Base-by-base conservation (phyloP, 2,329 filamentous ascomycete species). In the Neofusicoccum laricinum region DNA sequence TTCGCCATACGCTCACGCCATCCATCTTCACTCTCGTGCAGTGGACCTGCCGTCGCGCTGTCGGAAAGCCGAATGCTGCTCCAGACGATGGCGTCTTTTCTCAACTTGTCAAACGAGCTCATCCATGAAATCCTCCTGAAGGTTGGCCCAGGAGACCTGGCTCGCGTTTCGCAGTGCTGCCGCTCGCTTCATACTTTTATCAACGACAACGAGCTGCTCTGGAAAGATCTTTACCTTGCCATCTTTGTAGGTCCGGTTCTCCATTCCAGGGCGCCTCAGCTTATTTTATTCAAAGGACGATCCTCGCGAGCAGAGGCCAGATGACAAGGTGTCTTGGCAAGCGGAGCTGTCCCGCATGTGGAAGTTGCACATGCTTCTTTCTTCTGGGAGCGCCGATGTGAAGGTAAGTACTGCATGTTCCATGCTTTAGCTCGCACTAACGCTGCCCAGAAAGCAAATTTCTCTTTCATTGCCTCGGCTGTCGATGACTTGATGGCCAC, bases 331-430 rank as follows among this genome's bases (percentile, higher is more conserved):
- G 3, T 38, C 49, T 45, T 81, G 79, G 78, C 74, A 78, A 64
- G 65, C 68, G 1, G 68, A 72, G 49, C 61, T 81, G 10, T 74
- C 74, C 45, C 70, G 74, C 11, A 55, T 75, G 2, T 71, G 78
- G 57, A 73, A 71, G 49, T 65, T 79, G 12, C 69, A 80, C 63
- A 83, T 81, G 71, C 76, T 84, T n/a, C 71, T 85, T 1, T 70
- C 75, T 11, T 80, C 78, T 11, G 71, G 75, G 4, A 69, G 79
- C 66, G 68, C 71, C 30, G 73, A 78, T 17, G 63, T 77, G 2
- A 84, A 84, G 68, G 75, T 76, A 67, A 17, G 45, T 8, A 21
- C 2, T 34, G 43, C 66, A 7, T 48, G 11, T 2, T 4, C n/a
- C 19, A 4, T 6, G 11, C 36, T 4, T 41, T 17, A 0, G 5